phyloP scores from a whole-genome alignment of 2,329 filamentous ascomycete species.

The Calonectria pseudoreteaudii region DNA sequence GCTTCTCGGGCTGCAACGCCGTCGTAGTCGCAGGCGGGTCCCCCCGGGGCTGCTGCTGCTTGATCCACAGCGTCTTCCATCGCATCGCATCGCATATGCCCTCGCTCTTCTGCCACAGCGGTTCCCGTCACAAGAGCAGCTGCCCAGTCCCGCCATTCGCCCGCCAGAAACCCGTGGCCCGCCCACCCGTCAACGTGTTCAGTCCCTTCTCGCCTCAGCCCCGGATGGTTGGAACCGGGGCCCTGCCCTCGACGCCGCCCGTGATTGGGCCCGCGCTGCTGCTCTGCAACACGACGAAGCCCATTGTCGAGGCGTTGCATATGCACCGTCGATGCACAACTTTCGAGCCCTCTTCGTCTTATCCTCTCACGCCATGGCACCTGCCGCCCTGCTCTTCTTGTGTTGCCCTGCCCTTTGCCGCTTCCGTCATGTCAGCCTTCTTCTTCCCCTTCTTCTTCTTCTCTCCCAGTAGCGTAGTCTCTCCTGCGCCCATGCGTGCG shows the following conservation, averaged over 20 bases:
- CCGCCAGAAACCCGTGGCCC: background rate
- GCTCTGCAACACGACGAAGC: constrained; percentile 5
- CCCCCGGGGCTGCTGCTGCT: too few species aligned
- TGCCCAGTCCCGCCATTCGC: background rate
- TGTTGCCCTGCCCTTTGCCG: background rate
- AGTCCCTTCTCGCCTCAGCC: constrained; percentile 33
- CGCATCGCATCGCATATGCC: background rate
- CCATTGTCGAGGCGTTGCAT: constrained; percentile 33
- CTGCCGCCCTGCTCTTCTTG: background rate
- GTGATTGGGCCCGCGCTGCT: constrained; percentile 9
- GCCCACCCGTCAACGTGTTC: constrained; percentile 4
- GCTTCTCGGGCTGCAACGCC: background rate
- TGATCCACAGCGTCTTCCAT: background rate
- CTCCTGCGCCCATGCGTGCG: background rate
- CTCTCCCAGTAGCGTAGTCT: background rate
- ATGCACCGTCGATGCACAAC: constrained; percentile 36
- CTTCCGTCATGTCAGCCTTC: background rate
- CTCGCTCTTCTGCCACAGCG: constrained; percentile 1
- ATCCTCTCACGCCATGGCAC: constrained; percentile 32
- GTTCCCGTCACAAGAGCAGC: constrained; percentile 3
- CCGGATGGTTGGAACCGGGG: constrained; percentile 36
- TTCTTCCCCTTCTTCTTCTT: background rate
- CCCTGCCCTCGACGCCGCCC: constrained; percentile 23
- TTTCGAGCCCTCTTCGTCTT: constrained; percentile 21
- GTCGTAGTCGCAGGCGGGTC: background rate